phyloP scores from a whole-genome alignment of 805 yeast genomes.

The Saccharomycopsis sp. region DNA sequence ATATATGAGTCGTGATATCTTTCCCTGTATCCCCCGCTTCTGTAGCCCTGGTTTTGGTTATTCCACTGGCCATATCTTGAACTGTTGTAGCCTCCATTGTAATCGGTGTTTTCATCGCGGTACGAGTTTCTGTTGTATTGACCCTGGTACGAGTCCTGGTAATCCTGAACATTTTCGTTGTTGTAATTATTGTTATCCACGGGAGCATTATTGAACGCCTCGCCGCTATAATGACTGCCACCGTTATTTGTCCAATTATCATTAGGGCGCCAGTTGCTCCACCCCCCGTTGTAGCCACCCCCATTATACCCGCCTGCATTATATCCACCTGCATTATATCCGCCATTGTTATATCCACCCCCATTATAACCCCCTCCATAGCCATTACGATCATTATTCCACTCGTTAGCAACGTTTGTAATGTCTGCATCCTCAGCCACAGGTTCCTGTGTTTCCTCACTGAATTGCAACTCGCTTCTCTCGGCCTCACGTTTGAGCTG shows the following conservation, averaged over 20 bases:
- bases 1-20: not conserved
- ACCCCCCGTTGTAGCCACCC: not conserved
- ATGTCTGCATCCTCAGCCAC: slow-evolving; percentile 19
- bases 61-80: not conserved
- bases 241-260: slow-evolving; percentile 14
- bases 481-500: not conserved
- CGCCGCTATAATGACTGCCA: not conserved
- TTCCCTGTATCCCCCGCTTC: not conserved
- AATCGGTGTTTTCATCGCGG: not conserved
- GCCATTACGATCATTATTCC: slow-evolving; percentile 29
- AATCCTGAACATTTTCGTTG: not conserved
- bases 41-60: not conserved
- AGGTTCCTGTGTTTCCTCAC: slow-evolving; percentile 9
- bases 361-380: slow-evolving; percentile 35
- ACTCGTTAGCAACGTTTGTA: slow-evolving; percentile 5
- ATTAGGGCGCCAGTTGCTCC: not conserved
- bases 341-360: slow-evolving; percentile 23
- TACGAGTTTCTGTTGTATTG: not conserved
- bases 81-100: not conserved
- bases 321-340: slow-evolving; percentile 14
- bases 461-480: slow-evolving; percentile 6
- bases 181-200: not conserved
- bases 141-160: not conserved
- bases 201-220: not conserved
- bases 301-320: not conserved